Evolutionary conservation across 2,329 filamentous ascomycete genomes (phyloP).

Genomic region (Scedosporium apiospermum): DNA sequence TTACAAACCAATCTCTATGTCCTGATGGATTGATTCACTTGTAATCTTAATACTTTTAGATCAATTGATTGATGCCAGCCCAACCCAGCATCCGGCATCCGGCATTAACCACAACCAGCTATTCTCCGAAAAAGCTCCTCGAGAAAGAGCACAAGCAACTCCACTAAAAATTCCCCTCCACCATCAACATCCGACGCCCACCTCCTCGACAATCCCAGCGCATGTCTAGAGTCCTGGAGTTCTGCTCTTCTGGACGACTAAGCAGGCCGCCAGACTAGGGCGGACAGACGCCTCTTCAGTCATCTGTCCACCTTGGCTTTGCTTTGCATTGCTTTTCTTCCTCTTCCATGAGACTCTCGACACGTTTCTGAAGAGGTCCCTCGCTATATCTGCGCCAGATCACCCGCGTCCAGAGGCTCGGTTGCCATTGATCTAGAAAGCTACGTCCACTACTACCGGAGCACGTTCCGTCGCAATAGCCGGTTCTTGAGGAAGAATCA

Average conservation of each 20-base stretch:
- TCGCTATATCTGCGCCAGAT: not conserved
- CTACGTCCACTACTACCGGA: not conserved
- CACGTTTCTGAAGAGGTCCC: too few species aligned
- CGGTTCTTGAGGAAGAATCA: not conserved
- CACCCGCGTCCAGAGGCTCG: not conserved
- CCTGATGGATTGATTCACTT: not conserved
- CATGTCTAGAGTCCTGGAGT: not conserved
- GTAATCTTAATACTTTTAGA: too few species aligned
- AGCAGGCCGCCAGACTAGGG: slow-evolving; percentile 4
- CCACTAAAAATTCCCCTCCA: not conserved
- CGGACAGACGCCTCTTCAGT: not conserved
- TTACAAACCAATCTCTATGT: too few species aligned
- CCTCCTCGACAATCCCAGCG: not conserved
- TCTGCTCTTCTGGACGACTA: not conserved
- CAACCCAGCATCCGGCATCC: not conserved
- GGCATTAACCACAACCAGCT: too few species aligned
- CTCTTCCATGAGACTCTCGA: not conserved
- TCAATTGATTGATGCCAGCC: not conserved
- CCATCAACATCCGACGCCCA: not conserved
- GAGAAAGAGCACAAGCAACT: too few species aligned
- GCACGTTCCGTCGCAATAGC: not conserved
- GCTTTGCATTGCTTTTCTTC: not conserved
- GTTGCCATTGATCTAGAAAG: not conserved
- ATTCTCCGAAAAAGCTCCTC: too few species aligned
- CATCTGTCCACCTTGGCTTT: not conserved